A percentile compares a stretch with the other conserved stretches of the same genome.
phyloP scores from a whole-genome alignment of 2,329 filamentous ascomycete genomes.

The Fusarium nurragi region DNA sequence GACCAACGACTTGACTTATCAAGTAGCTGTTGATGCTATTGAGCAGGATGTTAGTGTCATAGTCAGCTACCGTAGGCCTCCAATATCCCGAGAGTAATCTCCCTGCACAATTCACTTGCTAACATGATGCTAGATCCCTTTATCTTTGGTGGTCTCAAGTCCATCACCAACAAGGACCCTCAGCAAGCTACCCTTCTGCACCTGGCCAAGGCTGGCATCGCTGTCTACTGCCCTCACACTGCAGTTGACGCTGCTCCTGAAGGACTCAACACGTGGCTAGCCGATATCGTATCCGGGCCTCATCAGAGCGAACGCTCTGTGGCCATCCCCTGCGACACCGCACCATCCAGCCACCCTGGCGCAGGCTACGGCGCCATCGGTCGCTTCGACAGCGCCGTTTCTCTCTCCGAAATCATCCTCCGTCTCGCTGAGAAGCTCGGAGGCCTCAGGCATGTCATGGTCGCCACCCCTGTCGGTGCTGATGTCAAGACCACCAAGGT shows the following conservation, averaged over 20 bases:
- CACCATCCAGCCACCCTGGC: constrained; percentile 56
- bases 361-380: constrained; percentile 64
- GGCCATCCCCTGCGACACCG: constrained; percentile 56
- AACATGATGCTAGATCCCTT: constrained; percentile 75
- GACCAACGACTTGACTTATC: constrained; percentile 89
- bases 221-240: constrained; percentile 95
- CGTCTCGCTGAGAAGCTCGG: constrained; percentile 74
- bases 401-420: constrained; percentile 57
- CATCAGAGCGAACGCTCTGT: constrained; percentile 53
- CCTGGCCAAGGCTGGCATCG: constrained; percentile 86
- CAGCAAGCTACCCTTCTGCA: constrained; percentile 88
- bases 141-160: constrained; percentile 93
- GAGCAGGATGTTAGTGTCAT: constrained; percentile 78
- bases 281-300: constrained; percentile 77
- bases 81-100: background rate
- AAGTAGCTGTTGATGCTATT: constrained; percentile 91
- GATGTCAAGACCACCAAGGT: constrained; percentile 57
- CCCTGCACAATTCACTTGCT: background rate
- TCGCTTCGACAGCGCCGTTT: constrained; percentile 51
- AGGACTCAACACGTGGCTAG: constrained; percentile 94
- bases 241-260: constrained; percentile 87
- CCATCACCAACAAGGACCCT: constrained; percentile 82
- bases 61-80: constrained; percentile 79
- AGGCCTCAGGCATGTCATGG: constrained; percentile 65
- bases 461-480: constrained; percentile 62